A percentile compares a stretch with the other conserved stretches of the same genome.
Evolutionary conservation across 2,329 filamentous ascomycete species (phyloP).

Genomic region (Phaeosphaeria sp.): DNA sequence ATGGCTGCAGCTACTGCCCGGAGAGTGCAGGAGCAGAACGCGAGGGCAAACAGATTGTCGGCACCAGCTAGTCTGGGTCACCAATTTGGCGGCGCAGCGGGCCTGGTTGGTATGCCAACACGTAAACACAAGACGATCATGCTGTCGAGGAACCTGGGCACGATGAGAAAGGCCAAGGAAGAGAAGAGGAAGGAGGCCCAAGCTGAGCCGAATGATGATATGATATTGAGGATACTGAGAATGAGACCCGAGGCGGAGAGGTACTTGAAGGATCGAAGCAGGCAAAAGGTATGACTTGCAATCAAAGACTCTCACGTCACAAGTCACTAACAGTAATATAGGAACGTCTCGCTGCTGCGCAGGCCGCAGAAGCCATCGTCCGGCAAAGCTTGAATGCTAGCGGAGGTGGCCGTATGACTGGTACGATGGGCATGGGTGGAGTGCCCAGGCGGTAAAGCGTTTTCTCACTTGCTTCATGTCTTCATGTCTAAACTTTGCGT

Average conservation of each 20-base stretch:
- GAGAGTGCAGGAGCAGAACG: constrained; percentile 69
- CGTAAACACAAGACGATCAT: constrained; percentile 70
- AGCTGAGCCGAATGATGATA: constrained; percentile 95
- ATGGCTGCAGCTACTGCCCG: constrained; percentile 90
- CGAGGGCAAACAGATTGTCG: constrained; percentile 70
- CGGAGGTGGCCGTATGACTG: constrained; percentile 60
- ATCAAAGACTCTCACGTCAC: background rate
- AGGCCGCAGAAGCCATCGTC: constrained; percentile 93
- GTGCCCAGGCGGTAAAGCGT: constrained; percentile 10
- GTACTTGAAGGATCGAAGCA: constrained; percentile 87
- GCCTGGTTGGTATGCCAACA: constrained; percentile 67
- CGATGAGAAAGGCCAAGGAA: constrained; percentile 94
- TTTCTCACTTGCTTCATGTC: constrained; percentile 4
- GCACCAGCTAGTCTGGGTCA: constrained; percentile 66
- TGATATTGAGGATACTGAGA: constrained; percentile 91
- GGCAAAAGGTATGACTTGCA: constrained; percentile 69
- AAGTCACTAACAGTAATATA: constrained; percentile 12
- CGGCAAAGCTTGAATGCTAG: constrained; percentile 78
- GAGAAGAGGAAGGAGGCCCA: constrained; percentile 95
- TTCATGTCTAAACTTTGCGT: background rate
- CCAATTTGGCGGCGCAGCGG: constrained; percentile 58
- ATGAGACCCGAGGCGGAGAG: constrained; percentile 90
- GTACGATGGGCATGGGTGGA: constrained; percentile 30
- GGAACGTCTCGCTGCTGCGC: constrained; percentile 86
- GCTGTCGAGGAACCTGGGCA: constrained; percentile 91